Conservation (phyloP, 768 basidiomycete genomes). For the Floccularia luteovirens region DNA sequence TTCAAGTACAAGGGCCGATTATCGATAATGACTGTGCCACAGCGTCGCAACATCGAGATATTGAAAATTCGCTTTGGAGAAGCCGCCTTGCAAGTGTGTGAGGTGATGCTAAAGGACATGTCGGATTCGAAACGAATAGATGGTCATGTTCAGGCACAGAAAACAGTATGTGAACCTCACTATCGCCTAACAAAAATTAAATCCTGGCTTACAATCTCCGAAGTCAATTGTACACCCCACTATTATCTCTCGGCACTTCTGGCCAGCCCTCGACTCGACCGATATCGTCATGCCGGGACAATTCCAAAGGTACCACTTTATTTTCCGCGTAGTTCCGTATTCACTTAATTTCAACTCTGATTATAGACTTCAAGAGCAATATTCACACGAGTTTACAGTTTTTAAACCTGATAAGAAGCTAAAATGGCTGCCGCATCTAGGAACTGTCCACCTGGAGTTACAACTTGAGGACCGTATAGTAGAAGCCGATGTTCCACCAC, state of each 20-base stretch:
- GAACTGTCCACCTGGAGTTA: slow-evolving; percentile 74
- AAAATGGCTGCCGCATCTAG: slow-evolving; percentile 84
- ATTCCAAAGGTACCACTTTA: slow-evolving; percentile 44
- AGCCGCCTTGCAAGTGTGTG: slow-evolving; percentile 86
- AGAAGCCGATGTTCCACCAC: slow-evolving; percentile 68
- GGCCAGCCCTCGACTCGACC: slow-evolving; percentile 79
- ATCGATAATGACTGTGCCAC: slow-evolving; percentile 1
- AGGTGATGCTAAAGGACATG: slow-evolving; percentile 98
- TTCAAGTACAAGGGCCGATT: slow-evolving; percentile 5
- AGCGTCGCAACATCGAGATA: slow-evolving; percentile 92
- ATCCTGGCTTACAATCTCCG: background rate
- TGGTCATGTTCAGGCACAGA: slow-evolving; percentile 76
- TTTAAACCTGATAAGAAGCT: slow-evolving; percentile 93
- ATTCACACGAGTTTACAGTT: slow-evolving; percentile 66
- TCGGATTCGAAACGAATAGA: slow-evolving; percentile 90
- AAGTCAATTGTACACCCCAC: slow-evolving; percentile 79
- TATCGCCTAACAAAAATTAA: background rate
- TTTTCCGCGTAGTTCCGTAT: background rate
- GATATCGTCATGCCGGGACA: slow-evolving; percentile 80
- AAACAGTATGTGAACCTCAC: slow-evolving; percentile 35
- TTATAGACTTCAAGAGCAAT: slow-evolving; percentile 63
- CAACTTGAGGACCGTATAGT: slow-evolving; percentile 77
- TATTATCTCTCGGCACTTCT: slow-evolving; percentile 91
- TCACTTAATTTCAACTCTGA: background rate
- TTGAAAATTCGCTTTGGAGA: slow-evolving; percentile 96